Conservation (phyloP, 306 rosid genomes). For the Ormosia semicastrata region DNA sequence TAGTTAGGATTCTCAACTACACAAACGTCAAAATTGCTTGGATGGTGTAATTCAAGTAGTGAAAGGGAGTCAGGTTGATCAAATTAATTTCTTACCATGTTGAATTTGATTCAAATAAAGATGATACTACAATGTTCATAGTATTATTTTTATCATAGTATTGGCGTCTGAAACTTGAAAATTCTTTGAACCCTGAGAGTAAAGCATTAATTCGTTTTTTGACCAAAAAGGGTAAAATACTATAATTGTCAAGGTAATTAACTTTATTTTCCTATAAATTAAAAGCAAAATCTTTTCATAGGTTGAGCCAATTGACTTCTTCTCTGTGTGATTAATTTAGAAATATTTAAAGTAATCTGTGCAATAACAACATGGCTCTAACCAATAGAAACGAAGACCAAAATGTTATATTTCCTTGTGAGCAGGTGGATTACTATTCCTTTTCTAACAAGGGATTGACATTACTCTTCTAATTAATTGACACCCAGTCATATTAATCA, state of each 20-base stretch:
- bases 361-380: background rate
- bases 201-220: background rate
- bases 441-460: constrained; percentile 35
- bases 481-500: background rate
- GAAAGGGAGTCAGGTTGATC: background rate
- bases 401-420: constrained; percentile 18
- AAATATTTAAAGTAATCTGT: background rate
- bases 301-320: constrained; percentile 11
- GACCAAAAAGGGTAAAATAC: background rate
- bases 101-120: too few relatives aligned
- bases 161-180: too few relatives aligned
- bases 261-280: background rate
- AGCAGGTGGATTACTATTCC: constrained; percentile 19
- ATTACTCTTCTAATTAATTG: background rate
- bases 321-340: background rate
- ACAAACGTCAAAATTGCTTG: background rate
- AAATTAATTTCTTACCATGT: background rate
- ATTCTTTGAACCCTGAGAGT: background rate
- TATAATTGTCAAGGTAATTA: background rate
- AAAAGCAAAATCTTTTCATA: background rate
- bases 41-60: background rate
- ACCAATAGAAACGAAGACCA: background rate
- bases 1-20: constrained; percentile 31
- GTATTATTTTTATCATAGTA: too few relatives aligned
- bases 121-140: too few relatives aligned